phyloP scores from a whole-genome alignment of 306 rosid species.

The Lathyrus tuberosus region DNA sequence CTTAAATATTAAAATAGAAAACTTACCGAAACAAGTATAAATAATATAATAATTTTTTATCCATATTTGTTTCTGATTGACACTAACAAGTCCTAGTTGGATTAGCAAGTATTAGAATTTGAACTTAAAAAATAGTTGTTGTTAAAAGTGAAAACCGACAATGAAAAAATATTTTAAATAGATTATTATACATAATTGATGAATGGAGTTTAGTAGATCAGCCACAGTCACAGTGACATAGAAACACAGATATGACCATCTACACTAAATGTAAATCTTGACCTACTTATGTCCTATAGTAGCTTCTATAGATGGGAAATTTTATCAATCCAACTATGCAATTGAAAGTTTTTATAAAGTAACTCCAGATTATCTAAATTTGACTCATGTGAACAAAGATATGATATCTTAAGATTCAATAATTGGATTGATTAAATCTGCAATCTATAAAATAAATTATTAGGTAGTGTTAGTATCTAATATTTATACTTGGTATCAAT shows the following conservation, averaged over 20 bases:
- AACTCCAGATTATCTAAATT: conserved; percentile 3
- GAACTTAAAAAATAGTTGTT: too few relatives aligned
- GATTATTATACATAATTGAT: too few relatives aligned
- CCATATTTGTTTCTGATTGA: too few relatives aligned
- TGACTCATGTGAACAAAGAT: neutral
- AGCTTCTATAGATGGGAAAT: neutral
- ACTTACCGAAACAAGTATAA: too few relatives aligned
- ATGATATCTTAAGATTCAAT: neutral
- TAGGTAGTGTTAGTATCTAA: neutral
- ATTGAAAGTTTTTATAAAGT: neutral
- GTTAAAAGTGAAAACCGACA: too few relatives aligned
- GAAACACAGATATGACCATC: neutral
- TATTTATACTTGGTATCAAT: neutral
- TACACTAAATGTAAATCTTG: neutral
- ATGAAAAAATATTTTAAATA: too few relatives aligned
- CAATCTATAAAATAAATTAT: neutral
- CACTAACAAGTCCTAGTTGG: too few relatives aligned
- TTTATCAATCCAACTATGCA: neutral
- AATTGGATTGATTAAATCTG: neutral
- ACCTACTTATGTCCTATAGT: neutral
- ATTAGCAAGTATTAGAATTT: too few relatives aligned
- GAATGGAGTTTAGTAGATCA: neutral
- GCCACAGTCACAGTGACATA: neutral
- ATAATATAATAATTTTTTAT: too few relatives aligned
- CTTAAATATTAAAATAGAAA: too few relatives aligned